Evolutionary conservation across 139 green algal species (phyloP).

Genomic region (Pseudopediastrum boryanum): DNA sequence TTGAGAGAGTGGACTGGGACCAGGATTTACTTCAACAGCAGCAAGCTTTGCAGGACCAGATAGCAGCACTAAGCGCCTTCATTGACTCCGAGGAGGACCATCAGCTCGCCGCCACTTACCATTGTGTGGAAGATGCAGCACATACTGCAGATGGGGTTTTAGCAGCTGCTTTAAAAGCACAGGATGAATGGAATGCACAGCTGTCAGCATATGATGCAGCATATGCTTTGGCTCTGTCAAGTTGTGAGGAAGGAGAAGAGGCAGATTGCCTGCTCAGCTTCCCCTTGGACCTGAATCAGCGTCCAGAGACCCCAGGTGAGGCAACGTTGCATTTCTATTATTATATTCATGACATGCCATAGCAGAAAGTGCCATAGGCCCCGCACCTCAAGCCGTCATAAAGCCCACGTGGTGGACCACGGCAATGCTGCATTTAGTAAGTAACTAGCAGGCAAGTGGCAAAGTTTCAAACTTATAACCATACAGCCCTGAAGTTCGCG

Average conservation of each 20-base stretch:
- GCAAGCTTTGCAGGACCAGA: constrained; percentile 25
- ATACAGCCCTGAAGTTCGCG: too few species aligned
- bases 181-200: neutral
- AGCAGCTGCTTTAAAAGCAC: constrained; percentile 4
- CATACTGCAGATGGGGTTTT: neutral
- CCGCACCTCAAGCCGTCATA: too few species aligned
- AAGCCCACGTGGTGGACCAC: too few species aligned
- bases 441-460: too few species aligned
- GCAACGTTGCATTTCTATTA: neutral
- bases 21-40: neutral
- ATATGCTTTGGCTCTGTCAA: neutral
- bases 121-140: too few species aligned
- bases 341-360: neutral
- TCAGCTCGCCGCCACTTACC: neutral
- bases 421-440: neutral
- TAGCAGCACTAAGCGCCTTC: neutral
- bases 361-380: too few species aligned
- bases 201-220: neutral
- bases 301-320: constrained; percentile 3
- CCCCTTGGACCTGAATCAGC: neutral
- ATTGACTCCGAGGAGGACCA: neutral
- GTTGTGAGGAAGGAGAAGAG: constrained; percentile 23
- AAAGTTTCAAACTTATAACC: too few species aligned
- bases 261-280: neutral
- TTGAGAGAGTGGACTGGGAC: neutral